Evolutionary conservation across 2,329 filamentous ascomycete species (phyloP).

Genomic region (Microcyclosporella mali): DNA sequence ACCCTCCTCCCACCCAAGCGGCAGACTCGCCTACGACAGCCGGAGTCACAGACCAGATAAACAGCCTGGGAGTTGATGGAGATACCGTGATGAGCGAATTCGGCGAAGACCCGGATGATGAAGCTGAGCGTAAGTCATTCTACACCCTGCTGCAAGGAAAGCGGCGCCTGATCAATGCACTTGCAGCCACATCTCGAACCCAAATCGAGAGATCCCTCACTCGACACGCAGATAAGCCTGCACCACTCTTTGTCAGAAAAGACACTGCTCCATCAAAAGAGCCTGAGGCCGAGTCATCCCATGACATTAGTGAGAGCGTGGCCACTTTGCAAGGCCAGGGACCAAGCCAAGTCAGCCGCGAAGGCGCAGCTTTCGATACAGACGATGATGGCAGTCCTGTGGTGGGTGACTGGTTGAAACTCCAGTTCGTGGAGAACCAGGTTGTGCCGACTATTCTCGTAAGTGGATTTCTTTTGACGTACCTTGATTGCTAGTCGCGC

Average conservation of each 20-base stretch:
- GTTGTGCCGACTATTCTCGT: constrained; percentile 95
- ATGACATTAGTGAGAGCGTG: constrained; percentile 27
- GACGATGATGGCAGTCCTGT: constrained; percentile 64
- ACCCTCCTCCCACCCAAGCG: constrained; percentile 28
- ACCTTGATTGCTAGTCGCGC: not conserved
- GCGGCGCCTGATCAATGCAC: constrained; percentile 29
- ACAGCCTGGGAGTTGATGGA: constrained; percentile 54
- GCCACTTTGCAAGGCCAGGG: constrained; percentile 28
- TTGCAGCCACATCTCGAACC: constrained; percentile 26
- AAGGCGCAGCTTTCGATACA: constrained; percentile 45
- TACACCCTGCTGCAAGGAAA: constrained; percentile 30
- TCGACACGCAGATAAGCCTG: constrained; percentile 61
- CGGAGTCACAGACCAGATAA: constrained; percentile 50
- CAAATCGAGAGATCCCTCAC: constrained; percentile 27
- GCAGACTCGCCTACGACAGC: constrained; percentile 46
- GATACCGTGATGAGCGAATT: constrained; percentile 46
- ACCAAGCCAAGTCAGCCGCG: constrained; percentile 16
- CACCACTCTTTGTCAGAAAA: constrained; percentile 56
- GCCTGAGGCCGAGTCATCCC: constrained; percentile 7
- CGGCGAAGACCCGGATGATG: constrained; percentile 24
- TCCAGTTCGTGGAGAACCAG: constrained; percentile 88
- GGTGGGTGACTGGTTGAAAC: constrained; percentile 90
- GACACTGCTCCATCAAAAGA: constrained; percentile 12
- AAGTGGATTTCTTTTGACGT: constrained; percentile 37
- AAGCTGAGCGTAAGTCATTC: constrained; percentile 34